Percentiles rank a stretch among this genome's conserved stretches.
These are phyloP conservation scores for Geosmithia putterillii DNA, from an alignment of 2,329 filamentous ascomycete species.

Conservation along the genomic window DNA sequence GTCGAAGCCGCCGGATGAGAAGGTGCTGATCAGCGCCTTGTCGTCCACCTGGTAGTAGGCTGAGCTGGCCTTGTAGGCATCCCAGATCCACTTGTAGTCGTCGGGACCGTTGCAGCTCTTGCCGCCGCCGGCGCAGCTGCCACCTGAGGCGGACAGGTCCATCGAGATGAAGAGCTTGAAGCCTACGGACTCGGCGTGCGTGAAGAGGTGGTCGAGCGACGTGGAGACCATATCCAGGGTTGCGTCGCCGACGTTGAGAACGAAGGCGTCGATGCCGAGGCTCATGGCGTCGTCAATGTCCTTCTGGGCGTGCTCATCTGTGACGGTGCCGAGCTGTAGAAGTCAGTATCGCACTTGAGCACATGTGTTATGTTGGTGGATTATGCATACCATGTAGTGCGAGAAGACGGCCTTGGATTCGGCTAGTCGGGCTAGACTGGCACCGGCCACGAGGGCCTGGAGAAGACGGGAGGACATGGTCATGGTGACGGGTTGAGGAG, in stretches of 20 bases:
- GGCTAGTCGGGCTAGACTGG: too few species aligned
- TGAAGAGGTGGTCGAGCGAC: neutral
- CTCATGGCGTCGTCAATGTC: slow-evolving; percentile 7
- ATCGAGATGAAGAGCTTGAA: neutral
- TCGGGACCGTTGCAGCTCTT: neutral
- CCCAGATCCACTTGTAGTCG: neutral
- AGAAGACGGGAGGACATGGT: neutral
- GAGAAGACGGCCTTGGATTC: neutral
- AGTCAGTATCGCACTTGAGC: too few species aligned
- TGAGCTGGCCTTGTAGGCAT: neutral
- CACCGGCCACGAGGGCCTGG: too few species aligned
- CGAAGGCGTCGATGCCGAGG: slow-evolving; percentile 15
- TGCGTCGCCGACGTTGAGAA: slow-evolving; percentile 11
- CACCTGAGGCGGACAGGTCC: neutral
- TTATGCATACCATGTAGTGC: slow-evolving; percentile 1
- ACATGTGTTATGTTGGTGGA: neutral
- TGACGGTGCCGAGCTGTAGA: neutral
- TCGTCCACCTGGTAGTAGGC: neutral
- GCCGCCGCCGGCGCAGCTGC: neutral
- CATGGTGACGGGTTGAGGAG: neutral
- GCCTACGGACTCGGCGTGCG: neutral
- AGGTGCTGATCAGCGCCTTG: slow-evolving; percentile 1
- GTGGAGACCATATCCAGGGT: slow-evolving; percentile 2
- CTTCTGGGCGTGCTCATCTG: slow-evolving; percentile 6
- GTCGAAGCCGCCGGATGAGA: slow-evolving; percentile 2